These are phyloP conservation scores for Candida arabinofermentans DNA, from an alignment of 805 yeast genomes.

Conservation along the genomic window DNA sequence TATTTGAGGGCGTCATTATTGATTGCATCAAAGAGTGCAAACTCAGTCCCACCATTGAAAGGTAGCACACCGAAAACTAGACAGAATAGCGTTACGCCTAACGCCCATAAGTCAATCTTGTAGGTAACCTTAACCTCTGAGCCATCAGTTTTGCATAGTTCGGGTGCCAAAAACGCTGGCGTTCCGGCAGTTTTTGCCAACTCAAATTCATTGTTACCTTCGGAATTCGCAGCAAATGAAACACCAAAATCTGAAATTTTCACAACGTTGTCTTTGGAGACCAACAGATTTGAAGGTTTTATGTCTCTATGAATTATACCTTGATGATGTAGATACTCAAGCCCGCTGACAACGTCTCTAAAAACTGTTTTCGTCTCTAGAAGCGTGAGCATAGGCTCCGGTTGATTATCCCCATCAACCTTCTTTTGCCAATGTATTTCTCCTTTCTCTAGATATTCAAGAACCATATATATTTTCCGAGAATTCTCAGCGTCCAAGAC, in stretches of 20 bases:
- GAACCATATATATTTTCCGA: slow-evolving; percentile 81
- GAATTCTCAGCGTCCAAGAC: slow-evolving; percentile 84
- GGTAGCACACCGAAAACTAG: slow-evolving; percentile 85
- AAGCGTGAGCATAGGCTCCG: slow-evolving; percentile 64
- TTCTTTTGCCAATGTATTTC: slow-evolving; percentile 78
- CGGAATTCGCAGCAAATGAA: slow-evolving; percentile 58
- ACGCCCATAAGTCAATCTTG: slow-evolving; percentile 96
- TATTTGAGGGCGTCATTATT: slow-evolving; percentile 55
- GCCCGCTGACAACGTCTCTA: slow-evolving; percentile 79
- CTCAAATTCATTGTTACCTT: slow-evolving; percentile 64
- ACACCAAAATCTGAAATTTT: slow-evolving; percentile 98
- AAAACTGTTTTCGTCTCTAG: slow-evolving; percentile 66
- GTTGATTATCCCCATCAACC: slow-evolving; percentile 22
- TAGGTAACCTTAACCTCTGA: slow-evolving; percentile 55
- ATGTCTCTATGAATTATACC: slow-evolving; percentile 94
- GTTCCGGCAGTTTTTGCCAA: slow-evolving; percentile 96
- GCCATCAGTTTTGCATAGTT: slow-evolving; percentile 66
- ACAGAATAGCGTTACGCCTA: slow-evolving; percentile 89
- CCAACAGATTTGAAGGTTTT: slow-evolving; percentile 87
- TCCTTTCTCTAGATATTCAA: slow-evolving; percentile 87
- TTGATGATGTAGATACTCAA: slow-evolving; percentile 86
- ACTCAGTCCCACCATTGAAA: slow-evolving; percentile 82
- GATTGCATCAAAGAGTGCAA: slow-evolving; percentile 79
- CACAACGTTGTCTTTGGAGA: slow-evolving; percentile 64
- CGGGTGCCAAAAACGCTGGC: slow-evolving; percentile 96